A percentile compares a stretch with the other conserved stretches of the same genome.
These are phyloP conservation scores for Musa itinerans DNA, from an alignment of 176 grass and related monocot species.

Conservation along the genomic window DNA sequence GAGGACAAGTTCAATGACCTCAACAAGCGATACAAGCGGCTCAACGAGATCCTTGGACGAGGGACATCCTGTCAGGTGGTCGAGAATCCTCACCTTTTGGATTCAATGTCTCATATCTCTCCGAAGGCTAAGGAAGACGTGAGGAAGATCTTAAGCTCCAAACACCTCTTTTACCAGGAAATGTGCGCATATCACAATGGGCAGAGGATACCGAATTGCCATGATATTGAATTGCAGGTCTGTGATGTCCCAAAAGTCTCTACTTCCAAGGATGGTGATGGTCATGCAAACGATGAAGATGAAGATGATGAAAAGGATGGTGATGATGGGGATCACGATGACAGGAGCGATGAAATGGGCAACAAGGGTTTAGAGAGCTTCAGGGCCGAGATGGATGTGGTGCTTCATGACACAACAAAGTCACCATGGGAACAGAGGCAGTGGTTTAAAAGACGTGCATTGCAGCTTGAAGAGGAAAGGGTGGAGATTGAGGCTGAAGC, in stretches of 20 bases:
- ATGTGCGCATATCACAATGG: conserved; percentile 19
- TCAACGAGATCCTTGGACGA: conserved; percentile 84
- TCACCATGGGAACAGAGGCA: conserved; percentile 10
- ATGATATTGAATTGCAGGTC: neutral
- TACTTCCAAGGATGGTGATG: neutral
- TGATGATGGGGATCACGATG: neutral
- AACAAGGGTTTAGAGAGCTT: neutral
- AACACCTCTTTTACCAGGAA: conserved; percentile 13
- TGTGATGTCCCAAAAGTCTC: neutral
- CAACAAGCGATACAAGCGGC: conserved; percentile 95
- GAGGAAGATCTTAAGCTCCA: conserved; percentile 12
- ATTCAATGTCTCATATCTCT: conserved; percentile 21
- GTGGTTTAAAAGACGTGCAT: conserved; percentile 16
- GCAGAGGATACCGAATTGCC: conserved; percentile 11
- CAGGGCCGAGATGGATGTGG: neutral
- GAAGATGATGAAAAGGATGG: conserved; percentile 6
- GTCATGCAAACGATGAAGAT: neutral
- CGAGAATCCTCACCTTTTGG: conserved; percentile 58
- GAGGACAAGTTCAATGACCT: conserved; percentile 99
- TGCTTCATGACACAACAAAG: neutral
- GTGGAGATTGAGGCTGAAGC: conserved; percentile 17
- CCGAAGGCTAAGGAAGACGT: conserved; percentile 5
- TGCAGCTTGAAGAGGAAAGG: conserved; percentile 15
- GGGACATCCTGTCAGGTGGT: conserved; percentile 75
- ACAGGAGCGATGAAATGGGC: neutral